Evolutionary conservation across 768 basidiomycete genomes (phyloP), one percentile per base, ranked within the genome.

Genomic region (Fistulinella prunicolor): DNA sequence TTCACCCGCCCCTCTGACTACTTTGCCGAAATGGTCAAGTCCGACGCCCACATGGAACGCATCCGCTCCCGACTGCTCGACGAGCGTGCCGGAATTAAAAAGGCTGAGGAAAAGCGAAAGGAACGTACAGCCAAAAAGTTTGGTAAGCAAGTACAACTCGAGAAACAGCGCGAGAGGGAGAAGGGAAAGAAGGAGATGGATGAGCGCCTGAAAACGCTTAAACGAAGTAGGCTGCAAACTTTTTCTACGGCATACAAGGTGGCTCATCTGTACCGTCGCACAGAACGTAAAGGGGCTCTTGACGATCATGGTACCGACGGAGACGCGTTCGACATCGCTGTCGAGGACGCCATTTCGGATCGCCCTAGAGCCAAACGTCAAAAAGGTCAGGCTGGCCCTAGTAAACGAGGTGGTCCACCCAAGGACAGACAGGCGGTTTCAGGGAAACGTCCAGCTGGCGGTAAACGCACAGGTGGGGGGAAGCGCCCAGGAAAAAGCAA

Each of bases 1-100:
- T 98, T 96, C 70, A 87, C 89, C 9, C 86, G 95, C 13, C 96
- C 96, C 0, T 58, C 81, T 0, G 95, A 97, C 69, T 98, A 94
- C 67, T 98, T 95, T 55, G 95, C 95, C 20, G 95, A 98, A 71
- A 98, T 98, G 95, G 87, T 97, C 57, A 97, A 98, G 69, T 86
- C 85, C 26, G 96, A 99, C 59, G 74, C 88, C 7, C 96, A 99
- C 70, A 99, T 99, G 96, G 93, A 96, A 65, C 83, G 93, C 50
- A 89, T 98, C 56, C 86, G 96, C 45, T 86, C 92, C 53, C 82
- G 86, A 16, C 69, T 98, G 21, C 76, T 98, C 22, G 89, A 98
- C 68, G 96, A 98, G 67, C 72, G 75, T 21, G 89, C 92, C 1
- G 77, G 79, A 1, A 93, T 98, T 57, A 94, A 96, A 67, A 89